Evolutionary conservation across 2,329 filamentous ascomycete species (phyloP).

Genomic region (Pseudocercospora vitis): DNA sequence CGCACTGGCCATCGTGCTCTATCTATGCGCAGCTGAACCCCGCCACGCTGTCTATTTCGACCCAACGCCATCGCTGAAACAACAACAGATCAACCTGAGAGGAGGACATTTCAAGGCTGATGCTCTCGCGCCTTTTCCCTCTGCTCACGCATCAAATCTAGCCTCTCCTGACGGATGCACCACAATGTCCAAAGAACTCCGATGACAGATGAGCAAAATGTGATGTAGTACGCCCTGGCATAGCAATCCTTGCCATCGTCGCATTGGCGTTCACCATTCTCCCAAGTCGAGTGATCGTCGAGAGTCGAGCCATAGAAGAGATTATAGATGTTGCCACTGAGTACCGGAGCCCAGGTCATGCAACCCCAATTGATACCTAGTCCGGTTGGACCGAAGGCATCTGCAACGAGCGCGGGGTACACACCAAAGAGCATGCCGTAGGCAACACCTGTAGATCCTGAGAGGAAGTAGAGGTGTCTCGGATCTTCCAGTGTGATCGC

Average conservation of each 20-base stretch:
- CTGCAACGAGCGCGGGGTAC: constrained; percentile 80
- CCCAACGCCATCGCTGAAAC: constrained; percentile 6
- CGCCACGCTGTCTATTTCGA: neutral
- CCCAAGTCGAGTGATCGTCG: constrained; percentile 72
- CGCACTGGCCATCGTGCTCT: neutral
- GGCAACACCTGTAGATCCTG: constrained; percentile 77
- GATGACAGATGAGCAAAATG: constrained; percentile 67
- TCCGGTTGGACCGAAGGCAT: constrained; percentile 86
- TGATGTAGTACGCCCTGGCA: constrained; percentile 74
- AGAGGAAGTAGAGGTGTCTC: constrained; percentile 72
- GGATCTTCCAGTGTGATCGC: constrained; percentile 77
- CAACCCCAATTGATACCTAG: constrained; percentile 95
- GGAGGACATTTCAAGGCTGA: constrained; percentile 20
- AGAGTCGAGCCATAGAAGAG: constrained; percentile 82
- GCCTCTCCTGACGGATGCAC: constrained; percentile 55
- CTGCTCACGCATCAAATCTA: constrained; percentile 24
- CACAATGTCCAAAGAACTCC: constrained; percentile 70
- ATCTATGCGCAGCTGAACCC: neutral
- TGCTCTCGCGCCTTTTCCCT: constrained; percentile 18
- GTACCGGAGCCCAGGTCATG: constrained; percentile 84
- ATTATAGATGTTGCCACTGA: constrained; percentile 91
- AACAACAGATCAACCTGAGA: neutral
- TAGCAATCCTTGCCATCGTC: constrained; percentile 79
- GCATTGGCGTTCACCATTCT: constrained; percentile 66
- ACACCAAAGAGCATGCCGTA: constrained; percentile 96